A percentile compares a stretch with the other conserved stretches of the same genome.
phyloP scores from a whole-genome alignment of 345 rosid species.

The Toxicodendron radicans region DNA sequence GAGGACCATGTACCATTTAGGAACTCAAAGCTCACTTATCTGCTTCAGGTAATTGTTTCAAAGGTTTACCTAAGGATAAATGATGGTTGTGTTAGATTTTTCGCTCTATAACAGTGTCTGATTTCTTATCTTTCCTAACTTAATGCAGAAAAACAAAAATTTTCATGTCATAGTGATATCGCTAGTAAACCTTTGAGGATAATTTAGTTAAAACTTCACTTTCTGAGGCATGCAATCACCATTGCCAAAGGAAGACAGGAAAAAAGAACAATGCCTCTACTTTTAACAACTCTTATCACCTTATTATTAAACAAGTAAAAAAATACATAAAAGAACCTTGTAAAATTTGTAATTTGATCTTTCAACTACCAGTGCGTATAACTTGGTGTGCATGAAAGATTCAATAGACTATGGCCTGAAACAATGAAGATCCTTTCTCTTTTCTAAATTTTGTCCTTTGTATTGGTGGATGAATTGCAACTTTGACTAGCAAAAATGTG shows the following conservation, averaged over 20 bases:
- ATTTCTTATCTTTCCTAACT: no score
- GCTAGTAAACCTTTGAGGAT: not conserved
- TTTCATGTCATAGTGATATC: not conserved
- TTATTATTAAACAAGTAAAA: not conserved
- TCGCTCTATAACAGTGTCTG: no score
- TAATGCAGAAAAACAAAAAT: no score
- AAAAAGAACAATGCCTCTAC: not conserved
- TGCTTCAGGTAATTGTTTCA: slow-evolving; percentile 73
- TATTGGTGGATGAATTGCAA: not conserved
- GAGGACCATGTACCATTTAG: slow-evolving; percentile 93
- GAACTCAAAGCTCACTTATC: slow-evolving; percentile 95
- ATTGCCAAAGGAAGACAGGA: not conserved
- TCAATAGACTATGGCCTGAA: not conserved
- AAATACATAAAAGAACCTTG: not conserved
- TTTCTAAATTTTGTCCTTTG: not conserved
- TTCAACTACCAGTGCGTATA: not conserved
- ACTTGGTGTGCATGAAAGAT: not conserved
- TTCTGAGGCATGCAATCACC: not conserved
- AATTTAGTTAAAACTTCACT: not conserved
- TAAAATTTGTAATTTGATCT: no score
- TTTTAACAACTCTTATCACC: not conserved
- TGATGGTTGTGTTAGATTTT: not conserved
- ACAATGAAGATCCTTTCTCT: not conserved
- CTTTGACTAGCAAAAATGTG: not conserved
- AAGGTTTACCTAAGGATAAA: no score